These are phyloP conservation scores for Geranium rotundifolium DNA, from an alignment of 345 rosid genomes.

Conservation along the genomic window DNA sequence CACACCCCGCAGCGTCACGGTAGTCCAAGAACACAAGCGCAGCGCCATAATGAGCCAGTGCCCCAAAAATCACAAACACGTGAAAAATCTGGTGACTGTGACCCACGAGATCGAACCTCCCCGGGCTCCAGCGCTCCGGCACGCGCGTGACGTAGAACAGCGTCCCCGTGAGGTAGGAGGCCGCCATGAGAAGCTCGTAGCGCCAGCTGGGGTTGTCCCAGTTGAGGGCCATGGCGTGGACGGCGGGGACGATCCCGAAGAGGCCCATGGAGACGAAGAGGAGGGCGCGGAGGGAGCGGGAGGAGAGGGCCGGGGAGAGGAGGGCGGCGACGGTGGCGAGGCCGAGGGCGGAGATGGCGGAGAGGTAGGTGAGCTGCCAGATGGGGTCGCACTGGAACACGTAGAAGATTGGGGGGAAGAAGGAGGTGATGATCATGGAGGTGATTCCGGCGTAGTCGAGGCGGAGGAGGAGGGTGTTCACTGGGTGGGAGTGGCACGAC, in stretches of 20 bases:
- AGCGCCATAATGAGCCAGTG: conserved; percentile 84
- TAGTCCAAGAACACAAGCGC: conserved; percentile 65
- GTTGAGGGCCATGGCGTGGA: conserved; percentile 47
- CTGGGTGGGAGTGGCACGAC: conserved; percentile 59
- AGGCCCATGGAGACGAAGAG: conserved; percentile 76
- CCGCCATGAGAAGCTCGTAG: conserved; percentile 65
- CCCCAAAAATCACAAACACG: conserved; percentile 75
- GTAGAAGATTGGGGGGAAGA: conserved; percentile 80
- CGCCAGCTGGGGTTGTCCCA: conserved; percentile 65
- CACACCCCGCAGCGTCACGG: conserved; percentile 53
- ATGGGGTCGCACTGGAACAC: conserved; percentile 71
- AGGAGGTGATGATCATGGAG: conserved; percentile 85
- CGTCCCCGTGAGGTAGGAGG: conserved; percentile 66
- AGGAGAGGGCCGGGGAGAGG: conserved; percentile 50
- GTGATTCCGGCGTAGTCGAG: conserved; percentile 69
- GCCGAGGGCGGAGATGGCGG: conserved; percentile 66
- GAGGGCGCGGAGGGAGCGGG: conserved; percentile 50
- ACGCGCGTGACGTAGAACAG: conserved; percentile 54
- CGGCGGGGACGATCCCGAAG: conserved; percentile 60
- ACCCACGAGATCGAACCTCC: conserved; percentile 75
- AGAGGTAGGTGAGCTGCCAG: conserved; percentile 69
- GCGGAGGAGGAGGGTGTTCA: conserved; percentile 44
- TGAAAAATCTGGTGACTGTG: conserved; percentile 93
- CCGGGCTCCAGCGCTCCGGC: conserved; percentile 75
- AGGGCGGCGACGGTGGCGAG: conserved; percentile 56